phyloP scores from a whole-genome alignment of 495 filamentous ascomycete species.

The Astrothelium subdiscretum region DNA sequence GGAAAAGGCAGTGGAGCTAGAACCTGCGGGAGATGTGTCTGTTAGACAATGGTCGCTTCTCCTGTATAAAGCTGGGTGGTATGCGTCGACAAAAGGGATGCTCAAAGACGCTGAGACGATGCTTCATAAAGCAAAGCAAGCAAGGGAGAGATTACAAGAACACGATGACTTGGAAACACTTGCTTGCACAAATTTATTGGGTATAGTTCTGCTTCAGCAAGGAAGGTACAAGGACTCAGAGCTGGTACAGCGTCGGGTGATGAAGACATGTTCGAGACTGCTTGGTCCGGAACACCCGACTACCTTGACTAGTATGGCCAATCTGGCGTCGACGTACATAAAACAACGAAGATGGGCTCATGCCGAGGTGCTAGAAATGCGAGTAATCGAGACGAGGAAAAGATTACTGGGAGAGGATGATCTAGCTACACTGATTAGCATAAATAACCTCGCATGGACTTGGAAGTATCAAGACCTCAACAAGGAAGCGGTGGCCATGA shows the following conservation, averaged over 20 bases:
- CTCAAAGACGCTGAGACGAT: no score
- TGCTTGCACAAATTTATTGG: no score
- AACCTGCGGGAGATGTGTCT: slow-evolving; percentile 5
- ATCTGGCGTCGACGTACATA: neutral
- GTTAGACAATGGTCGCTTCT: slow-evolving; percentile 4
- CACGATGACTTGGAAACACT: no score
- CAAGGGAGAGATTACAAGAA: no score
- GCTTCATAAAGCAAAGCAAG: no score
- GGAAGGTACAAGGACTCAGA: no score
- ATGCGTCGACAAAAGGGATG: neutral
- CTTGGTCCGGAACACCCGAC: neutral
- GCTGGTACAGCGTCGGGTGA: neutral
- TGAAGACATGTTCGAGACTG: neutral
- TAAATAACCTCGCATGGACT: neutral
- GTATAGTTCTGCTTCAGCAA: no score
- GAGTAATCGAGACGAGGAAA: neutral
- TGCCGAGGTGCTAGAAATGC: neutral
- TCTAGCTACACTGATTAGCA: neutral
- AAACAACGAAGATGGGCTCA: neutral
- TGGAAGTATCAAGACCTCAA: no score
- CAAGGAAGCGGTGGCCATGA: no score
- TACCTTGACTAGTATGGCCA: neutral
- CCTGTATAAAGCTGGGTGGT: slow-evolving; percentile 2
- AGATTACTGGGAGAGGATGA: neutral
- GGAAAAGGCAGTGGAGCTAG: slow-evolving; percentile 6